Evolutionary conservation across 164 flowering plant genomes (phyloP), one percentile per base, ranked within the genome.

Genomic region (Tetrastigma voinierianum): DNA sequence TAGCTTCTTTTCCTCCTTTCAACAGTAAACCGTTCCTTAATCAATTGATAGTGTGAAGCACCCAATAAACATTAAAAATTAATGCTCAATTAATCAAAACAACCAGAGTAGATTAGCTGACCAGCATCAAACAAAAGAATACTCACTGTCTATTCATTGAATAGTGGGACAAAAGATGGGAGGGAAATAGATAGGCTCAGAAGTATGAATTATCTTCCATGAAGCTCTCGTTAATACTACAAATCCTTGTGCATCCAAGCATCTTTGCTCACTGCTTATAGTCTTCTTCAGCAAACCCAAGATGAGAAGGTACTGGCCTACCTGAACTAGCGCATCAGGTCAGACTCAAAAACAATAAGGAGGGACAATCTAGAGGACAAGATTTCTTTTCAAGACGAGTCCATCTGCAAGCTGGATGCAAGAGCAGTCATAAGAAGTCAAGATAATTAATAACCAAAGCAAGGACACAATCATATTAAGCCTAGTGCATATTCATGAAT

Each of bases 281-380:
- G 8, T 49, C 15, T 12, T 49, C n/a, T 14, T 18, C n/a, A n/a
- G n/a, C n/a, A n/a, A n/a, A n/a, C n/a, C n/a, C n/a, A 52, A 45
- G 51, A 61, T 46, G 24, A 46, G n/a, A 49, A 14, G 1, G 14
- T 24, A 12, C 43, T 19, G 12, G 13, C 17, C 49, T 62, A 91
- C 97, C 97, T 91, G 97, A 72, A 91, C 97, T 15, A 91, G 78
- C 8, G 97, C 97, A 72, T 92, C 98, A 24, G 96, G 98, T 12
- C 95, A 67, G 96, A 88, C 81, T 92, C 98, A 72, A 90, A 92
- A 65, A 92, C 82, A 73, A 92, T 80, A 59, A 92, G 73, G 51
- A 92, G 91, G 91, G 66, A 92, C 98, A 58, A 58, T 96, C 98
- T 70, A 92, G 76, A 11, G 96, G 90, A 69, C 79, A 78, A 20